Evolutionary conservation across 169 alveolate genomes (phyloP).

Genomic region (Eimeria maxima): DNA sequence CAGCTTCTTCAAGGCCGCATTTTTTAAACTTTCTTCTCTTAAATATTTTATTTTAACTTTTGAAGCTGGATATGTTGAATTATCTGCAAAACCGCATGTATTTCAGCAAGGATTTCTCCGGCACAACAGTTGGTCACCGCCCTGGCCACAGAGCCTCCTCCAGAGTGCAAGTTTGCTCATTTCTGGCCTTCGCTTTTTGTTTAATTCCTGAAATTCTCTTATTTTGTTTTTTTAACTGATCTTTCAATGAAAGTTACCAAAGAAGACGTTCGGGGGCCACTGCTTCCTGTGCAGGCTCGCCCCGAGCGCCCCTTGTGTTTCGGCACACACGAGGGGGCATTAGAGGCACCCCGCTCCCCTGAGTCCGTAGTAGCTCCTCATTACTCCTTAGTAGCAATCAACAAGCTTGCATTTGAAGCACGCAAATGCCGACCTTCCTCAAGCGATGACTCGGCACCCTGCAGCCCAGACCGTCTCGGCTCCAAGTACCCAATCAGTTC

Average conservation of each 20-base stretch:
- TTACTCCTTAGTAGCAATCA: not conserved
- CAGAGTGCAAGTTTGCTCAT: not conserved
- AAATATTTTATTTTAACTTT: not conserved
- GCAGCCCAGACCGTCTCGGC: not conserved
- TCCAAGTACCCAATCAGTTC: not conserved
- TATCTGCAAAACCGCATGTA: not conserved
- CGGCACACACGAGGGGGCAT: not conserved
- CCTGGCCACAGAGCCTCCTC: not conserved
- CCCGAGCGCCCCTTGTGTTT: not conserved
- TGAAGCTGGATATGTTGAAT: not conserved
- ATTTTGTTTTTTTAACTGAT: not conserved
- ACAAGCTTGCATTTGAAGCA: not conserved
- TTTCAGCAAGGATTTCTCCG: not conserved
- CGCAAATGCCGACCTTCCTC: not conserved
- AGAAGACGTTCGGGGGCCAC: not conserved
- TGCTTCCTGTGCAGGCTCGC: not conserved
- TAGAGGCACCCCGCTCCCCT: not conserved
- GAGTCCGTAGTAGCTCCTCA: not conserved
- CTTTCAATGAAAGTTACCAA: not conserved
- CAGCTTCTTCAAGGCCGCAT: not conserved
- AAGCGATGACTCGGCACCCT: not conserved
- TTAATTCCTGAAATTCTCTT: not conserved
- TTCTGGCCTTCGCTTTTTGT: not conserved
- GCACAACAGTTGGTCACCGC: not conserved
- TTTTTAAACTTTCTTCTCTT: not conserved